Evolutionary conservation across 257 asterid genomes (phyloP), one percentile per base, ranked within the genome.

Genomic region (Plantago major): DNA sequence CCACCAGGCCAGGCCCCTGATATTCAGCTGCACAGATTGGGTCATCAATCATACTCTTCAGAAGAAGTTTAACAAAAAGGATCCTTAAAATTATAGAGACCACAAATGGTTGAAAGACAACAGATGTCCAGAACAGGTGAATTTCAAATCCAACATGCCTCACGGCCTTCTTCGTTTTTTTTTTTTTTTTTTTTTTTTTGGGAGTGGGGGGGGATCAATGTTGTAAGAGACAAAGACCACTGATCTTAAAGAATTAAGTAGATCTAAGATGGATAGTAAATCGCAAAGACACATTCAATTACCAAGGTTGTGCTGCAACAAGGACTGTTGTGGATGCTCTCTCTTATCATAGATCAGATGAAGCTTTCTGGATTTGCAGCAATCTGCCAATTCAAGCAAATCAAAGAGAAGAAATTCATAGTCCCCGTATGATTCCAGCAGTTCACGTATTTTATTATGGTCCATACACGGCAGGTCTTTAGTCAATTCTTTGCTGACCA

Each of bases 251-350:
- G 26, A 22, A 22, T 22, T 22, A 19, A 19, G 40, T 10, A 52
- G 19, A n/a, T n/a, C 42, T 13, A 52, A 28, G 51, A 67, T 19
- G 62, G 60, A 11, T 59, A 62, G 18, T 11, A 68, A 65, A 74
- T 40, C 61, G 42, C 55, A 49, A 71, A 42, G 46, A 55, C 52
- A 52, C 9, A 60, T 64, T 42, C 47, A 33, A 75, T 80, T 85
- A 91, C 98, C 98, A 71, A 91, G 88, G 78, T 91, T 91, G 71
- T 91, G 96, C 82, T 91, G 98, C 85, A 91, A 67, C 66, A 91
- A 84, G 59, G 95, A 82, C 72, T 84, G 84, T 13, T 87, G 81
- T 59, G 86, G 86, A 84, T 91, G 98, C 65, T 86, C 95, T 76
- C 98, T 84, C 82, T 81, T 85, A 83, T 91, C 98, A 76, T 82